Evolutionary conservation across 768 basidiomycete species (phyloP).

Genomic region (Mycena vitilis): DNA sequence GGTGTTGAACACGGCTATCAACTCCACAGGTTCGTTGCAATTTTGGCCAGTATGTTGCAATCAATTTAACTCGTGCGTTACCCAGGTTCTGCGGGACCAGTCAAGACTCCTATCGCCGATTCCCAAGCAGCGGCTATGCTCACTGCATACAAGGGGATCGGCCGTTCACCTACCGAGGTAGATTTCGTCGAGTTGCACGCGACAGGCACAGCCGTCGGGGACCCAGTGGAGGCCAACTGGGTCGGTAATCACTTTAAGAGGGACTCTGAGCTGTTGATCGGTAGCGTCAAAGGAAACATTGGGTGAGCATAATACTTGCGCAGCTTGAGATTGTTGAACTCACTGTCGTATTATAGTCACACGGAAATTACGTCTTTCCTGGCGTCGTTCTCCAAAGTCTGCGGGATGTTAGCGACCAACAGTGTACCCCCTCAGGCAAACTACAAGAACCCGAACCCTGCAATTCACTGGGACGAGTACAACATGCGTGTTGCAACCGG

Average conservation of each 20-base stretch:
- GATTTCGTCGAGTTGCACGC: slow-evolving; percentile 64
- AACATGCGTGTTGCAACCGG: slow-evolving; percentile 6
- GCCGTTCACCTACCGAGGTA: slow-evolving; percentile 50
- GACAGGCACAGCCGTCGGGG: slow-evolving; percentile 63
- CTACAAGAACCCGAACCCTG: slow-evolving; percentile 47
- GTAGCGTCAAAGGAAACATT: slow-evolving; percentile 60
- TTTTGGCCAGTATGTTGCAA: too few species aligned
- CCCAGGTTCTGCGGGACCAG: slow-evolving; percentile 49
- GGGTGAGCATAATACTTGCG: slow-evolving; percentile 42
- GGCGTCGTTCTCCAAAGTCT: slow-evolving; percentile 49
- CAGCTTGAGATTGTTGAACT: background rate
- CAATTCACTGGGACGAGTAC: slow-evolving; percentile 48
- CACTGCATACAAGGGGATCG: slow-evolving; percentile 47
- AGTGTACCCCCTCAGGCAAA: slow-evolving; percentile 35
- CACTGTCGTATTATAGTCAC: slow-evolving; percentile 36
- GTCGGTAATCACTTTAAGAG: slow-evolving; percentile 52
- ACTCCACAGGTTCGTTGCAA: slow-evolving; percentile 43
- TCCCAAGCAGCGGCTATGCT: slow-evolving; percentile 53
- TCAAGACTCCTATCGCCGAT: slow-evolving; percentile 51
- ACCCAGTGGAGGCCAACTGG: slow-evolving; percentile 64
- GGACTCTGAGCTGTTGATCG: slow-evolving; percentile 48
- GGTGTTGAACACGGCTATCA: slow-evolving; percentile 8
- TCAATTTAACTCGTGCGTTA: too few species aligned
- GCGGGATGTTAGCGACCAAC: slow-evolving; percentile 43
- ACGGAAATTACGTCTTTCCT: slow-evolving; percentile 51